Percentiles rank a stretch among this genome's conserved stretches.
Conservation (phyloP, 441 rosid genomes). For the Viola pubescens region DNA sequence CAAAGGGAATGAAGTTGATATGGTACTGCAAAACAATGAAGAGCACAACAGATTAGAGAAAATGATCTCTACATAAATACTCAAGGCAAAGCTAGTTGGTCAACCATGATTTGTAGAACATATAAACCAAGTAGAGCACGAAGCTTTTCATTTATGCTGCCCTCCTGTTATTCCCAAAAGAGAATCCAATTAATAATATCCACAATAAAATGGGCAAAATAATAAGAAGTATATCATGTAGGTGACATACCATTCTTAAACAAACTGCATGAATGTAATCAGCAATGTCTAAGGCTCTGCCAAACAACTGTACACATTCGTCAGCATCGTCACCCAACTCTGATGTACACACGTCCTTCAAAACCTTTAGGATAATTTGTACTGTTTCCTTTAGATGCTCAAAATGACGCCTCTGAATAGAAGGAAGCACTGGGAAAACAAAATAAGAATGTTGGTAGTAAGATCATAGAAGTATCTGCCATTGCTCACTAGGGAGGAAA, state of each 20-base stretch:
- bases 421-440: constrained; percentile 45
- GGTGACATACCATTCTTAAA: constrained; percentile 46
- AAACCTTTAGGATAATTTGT: constrained; percentile 53
- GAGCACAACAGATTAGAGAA: neutral
- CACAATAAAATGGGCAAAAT: constrained; percentile 5
- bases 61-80: neutral
- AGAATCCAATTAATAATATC: no score
- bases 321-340: constrained; percentile 29
- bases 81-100: constrained; percentile 20
- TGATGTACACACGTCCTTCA: constrained; percentile 35
- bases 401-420: constrained; percentile 58
- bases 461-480: neutral
- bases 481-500: neutral
- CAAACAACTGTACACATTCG: constrained; percentile 40
- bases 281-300: constrained; percentile 54
- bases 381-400: constrained; percentile 67
- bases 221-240: neutral
- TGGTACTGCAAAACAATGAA: neutral
- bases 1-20: constrained; percentile 6
- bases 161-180: constrained; percentile 39
- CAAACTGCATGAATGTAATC: constrained; percentile 44
- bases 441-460: neutral
- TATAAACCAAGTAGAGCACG: constrained; percentile 61
- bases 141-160: constrained; percentile 41
- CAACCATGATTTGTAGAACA: constrained; percentile 63